Evolutionary conservation across 2,329 filamentous ascomycete species (phyloP).

Genomic region (Diaporthe velutina): DNA sequence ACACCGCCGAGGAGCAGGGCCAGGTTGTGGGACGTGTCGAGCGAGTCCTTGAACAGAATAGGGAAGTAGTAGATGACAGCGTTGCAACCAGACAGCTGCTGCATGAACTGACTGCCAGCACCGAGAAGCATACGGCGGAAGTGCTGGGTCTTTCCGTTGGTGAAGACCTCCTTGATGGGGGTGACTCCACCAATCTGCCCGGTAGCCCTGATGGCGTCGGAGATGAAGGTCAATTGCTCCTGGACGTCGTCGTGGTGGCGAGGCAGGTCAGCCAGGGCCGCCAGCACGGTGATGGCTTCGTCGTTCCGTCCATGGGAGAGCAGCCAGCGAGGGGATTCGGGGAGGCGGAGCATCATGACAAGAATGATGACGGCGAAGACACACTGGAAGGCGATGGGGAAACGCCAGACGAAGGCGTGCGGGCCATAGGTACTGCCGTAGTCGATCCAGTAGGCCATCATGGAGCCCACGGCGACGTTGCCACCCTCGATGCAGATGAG

Average conservation of each 20-base stretch:
- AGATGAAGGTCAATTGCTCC: constrained; percentile 60
- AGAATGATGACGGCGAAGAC: constrained; percentile 59
- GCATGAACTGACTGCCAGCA: constrained; percentile 44
- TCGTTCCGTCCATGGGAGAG: constrained; percentile 60
- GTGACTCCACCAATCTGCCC: constrained; percentile 49
- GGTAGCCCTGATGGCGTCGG: constrained; percentile 48
- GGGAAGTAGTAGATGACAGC: constrained; percentile 63
- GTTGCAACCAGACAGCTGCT: constrained; percentile 55
- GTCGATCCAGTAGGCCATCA: constrained; percentile 59
- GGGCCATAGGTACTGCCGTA: constrained; percentile 53
- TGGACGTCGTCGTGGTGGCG: constrained; percentile 57
- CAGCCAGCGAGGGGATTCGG: constrained; percentile 67
- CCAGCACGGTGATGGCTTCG: constrained; percentile 64
- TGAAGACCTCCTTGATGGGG: constrained; percentile 45
- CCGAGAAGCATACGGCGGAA: constrained; percentile 43
- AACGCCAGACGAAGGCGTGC: constrained; percentile 52
- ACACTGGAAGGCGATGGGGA: constrained; percentile 57
- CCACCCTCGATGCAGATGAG: constrained; percentile 69
- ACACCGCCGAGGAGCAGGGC: constrained; percentile 64
- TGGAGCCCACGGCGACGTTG: constrained; percentile 56
- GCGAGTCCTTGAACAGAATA: constrained; percentile 54
- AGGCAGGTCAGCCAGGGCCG: constrained; percentile 66
- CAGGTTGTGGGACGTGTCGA: constrained; percentile 47
- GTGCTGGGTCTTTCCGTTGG: constrained; percentile 43
- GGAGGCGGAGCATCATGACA: constrained; percentile 55